Conservation (phyloP, 306 rosid species). For the Lagenaria siceraria region DNA sequence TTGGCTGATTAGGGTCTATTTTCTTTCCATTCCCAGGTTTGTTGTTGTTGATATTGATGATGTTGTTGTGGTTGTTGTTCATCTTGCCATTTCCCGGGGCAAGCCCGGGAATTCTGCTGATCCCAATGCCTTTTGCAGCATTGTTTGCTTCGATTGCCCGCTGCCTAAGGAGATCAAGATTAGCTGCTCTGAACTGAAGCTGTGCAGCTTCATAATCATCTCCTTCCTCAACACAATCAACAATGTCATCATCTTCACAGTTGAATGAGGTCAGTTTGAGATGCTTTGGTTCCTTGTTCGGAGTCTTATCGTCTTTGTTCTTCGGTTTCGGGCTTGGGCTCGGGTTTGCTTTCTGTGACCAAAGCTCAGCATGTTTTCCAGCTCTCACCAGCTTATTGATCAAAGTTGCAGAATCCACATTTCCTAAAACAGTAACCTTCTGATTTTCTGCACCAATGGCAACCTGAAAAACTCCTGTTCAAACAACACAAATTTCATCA, state of each 20-base stretch:
- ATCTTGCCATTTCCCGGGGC: conserved; percentile 19
- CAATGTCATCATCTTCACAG: conserved; percentile 48
- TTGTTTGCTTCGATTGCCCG: conserved; percentile 37
- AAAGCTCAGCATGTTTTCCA: conserved; percentile 74
- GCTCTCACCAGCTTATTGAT: conserved; percentile 63
- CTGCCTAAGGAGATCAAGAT: conserved; percentile 38
- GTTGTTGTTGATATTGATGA: not conserved
- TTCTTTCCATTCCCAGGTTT: conserved; percentile 33
- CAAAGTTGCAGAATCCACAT: conserved; percentile 59
- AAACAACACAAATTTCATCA: not conserved
- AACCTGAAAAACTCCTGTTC: conserved; percentile 73
- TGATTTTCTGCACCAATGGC: conserved; percentile 69
- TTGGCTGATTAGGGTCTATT: conserved; percentile 26
- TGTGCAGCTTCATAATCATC: conserved; percentile 33
- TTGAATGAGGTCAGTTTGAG: conserved; percentile 35
- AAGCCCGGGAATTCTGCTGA: not conserved
- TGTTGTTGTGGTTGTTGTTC: conserved; percentile 2
- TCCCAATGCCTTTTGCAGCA: conserved; percentile 24
- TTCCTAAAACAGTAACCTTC: conserved; percentile 69
- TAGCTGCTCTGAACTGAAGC: conserved; percentile 33
- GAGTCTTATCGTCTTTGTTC: conserved; percentile 27
- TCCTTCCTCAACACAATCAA: conserved; percentile 22
- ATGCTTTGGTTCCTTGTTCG: conserved; percentile 32
- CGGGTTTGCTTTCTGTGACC: conserved; percentile 49
- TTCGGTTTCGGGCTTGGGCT: conserved; percentile 55